A percentile compares a stretch with the other conserved stretches of the same genome.
phyloP scores from a whole-genome alignment of 129 eudicot genomes.

The Chrysanthemum makinoi region DNA sequence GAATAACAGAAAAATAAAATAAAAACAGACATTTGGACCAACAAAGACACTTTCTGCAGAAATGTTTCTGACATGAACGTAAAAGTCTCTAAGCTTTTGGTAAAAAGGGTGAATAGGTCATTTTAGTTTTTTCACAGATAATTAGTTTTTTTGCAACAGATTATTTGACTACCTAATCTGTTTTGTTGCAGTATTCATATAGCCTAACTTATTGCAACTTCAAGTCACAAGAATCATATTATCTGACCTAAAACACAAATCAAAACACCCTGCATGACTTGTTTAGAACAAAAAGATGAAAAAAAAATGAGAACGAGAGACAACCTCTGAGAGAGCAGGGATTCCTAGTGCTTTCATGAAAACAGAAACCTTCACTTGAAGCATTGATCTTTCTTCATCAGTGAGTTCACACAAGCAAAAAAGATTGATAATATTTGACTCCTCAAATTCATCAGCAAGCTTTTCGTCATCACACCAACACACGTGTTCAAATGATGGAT shows the following conservation, averaged over 20 bases:
- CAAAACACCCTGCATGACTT: too few relatives aligned
- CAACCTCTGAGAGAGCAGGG: slow-evolving; percentile 73
- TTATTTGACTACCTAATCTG: too few relatives aligned
- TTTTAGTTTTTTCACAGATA: too few relatives aligned
- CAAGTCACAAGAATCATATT: too few relatives aligned
- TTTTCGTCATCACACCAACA: slow-evolving; percentile 86
- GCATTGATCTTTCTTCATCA: slow-evolving; percentile 50
- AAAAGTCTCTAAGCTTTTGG: background rate
- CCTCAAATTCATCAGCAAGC: slow-evolving; percentile 62
- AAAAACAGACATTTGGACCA: background rate
- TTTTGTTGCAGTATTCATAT: background rate
- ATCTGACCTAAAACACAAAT: too few relatives aligned
- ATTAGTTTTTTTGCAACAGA: too few relatives aligned
- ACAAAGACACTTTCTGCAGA: background rate
- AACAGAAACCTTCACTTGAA: slow-evolving; percentile 41
- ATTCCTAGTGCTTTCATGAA: slow-evolving; percentile 60
- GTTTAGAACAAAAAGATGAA: background rate
- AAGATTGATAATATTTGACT: slow-evolving; percentile 50
- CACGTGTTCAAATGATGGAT: slow-evolving; percentile 63
- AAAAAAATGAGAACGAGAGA: slow-evolving; percentile 18
- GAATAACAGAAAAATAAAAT: background rate
- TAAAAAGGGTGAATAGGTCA: background rate
- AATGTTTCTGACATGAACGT: background rate
- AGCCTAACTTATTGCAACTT: too few relatives aligned
- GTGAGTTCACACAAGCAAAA: slow-evolving; percentile 56